Conservation (phyloP, 768 basidiomycete genomes). For the Gymnopilus dilepis region DNA sequence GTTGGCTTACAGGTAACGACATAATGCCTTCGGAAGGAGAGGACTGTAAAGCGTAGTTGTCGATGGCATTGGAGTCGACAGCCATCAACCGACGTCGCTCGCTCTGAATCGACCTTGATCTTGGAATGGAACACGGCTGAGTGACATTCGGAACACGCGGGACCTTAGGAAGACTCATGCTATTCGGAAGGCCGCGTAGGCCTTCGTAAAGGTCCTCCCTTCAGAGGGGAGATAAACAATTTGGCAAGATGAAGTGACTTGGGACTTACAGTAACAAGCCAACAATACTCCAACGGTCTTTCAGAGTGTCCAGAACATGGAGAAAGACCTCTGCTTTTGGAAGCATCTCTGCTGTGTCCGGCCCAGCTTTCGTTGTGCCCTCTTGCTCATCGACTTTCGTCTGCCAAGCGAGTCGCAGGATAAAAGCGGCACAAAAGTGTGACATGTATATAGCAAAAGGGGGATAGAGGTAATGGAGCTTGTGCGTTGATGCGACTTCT, state of each 20-base stretch:
- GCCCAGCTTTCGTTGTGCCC: constrained; percentile 28
- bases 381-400: constrained; percentile 51
- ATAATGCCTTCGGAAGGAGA: too few relatives aligned
- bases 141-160: too few relatives aligned
- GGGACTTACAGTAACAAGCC: constrained; percentile 19
- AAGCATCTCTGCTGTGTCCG: constrained; percentile 40
- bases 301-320: constrained; percentile 43
- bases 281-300: constrained; percentile 36
- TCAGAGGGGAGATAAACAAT: neutral
- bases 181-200: neutral
- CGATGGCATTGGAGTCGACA: too few relatives aligned
- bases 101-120: too few relatives aligned
- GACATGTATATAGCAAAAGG: constrained; percentile 50
- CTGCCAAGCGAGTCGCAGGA: constrained; percentile 66
- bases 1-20: too few relatives aligned
- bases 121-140: too few relatives aligned
- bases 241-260: neutral
- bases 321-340: constrained; percentile 48
- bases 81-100: too few relatives aligned
- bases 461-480: constrained; percentile 39
- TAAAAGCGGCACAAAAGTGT: constrained; percentile 55
- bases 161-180: neutral
- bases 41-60: too few relatives aligned
- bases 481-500: constrained; percentile 51
- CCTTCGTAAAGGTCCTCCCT: constrained; percentile 1